Evolutionary conservation across 805 yeast species (phyloP).

Genomic region (Candida chauliodis): DNA sequence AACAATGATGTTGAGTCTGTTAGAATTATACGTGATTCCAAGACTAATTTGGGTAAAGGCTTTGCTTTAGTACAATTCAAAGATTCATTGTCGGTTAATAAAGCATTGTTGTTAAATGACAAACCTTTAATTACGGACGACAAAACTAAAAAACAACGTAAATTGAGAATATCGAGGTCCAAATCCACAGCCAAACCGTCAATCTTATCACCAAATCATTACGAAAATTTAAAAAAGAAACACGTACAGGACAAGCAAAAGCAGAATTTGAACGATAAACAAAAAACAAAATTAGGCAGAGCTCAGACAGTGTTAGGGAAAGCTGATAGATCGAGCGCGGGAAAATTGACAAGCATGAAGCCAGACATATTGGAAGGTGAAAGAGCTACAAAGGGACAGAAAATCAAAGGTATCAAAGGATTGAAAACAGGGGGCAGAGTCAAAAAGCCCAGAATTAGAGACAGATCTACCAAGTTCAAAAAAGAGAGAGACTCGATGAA

Average conservation of each 20-base stretch:
- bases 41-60: conserved; percentile 95
- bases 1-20: conserved; percentile 73
- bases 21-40: conserved; percentile 85
- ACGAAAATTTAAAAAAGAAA: conserved; percentile 29
- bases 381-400: conserved; percentile 69
- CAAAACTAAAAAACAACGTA: conserved; percentile 55
- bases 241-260: conserved; percentile 19
- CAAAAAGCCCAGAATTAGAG: conserved; percentile 59
- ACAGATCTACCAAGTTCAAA: conserved; percentile 51
- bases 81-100: conserved; percentile 67
- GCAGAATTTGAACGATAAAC: conserved; percentile 51
- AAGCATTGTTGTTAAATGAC: conserved; percentile 75
- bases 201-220: conserved; percentile 40
- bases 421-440: conserved; percentile 36
- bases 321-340: conserved; percentile 72
- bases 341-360: conserved; percentile 20
- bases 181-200: conserved; percentile 40
- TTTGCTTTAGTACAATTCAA: conserved; percentile 92
- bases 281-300: conserved; percentile 76
- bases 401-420: conserved; percentile 57
- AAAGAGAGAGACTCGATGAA: conserved; percentile 28
- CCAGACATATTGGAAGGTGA: conserved; percentile 62
- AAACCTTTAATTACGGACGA: conserved; percentile 48
- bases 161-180: conserved; percentile 70
- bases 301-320: conserved; percentile 73